Evolutionary conservation across 495 filamentous ascomycete genomes (phyloP).

Genomic region (Hyaloscypha finlandica): DNA sequence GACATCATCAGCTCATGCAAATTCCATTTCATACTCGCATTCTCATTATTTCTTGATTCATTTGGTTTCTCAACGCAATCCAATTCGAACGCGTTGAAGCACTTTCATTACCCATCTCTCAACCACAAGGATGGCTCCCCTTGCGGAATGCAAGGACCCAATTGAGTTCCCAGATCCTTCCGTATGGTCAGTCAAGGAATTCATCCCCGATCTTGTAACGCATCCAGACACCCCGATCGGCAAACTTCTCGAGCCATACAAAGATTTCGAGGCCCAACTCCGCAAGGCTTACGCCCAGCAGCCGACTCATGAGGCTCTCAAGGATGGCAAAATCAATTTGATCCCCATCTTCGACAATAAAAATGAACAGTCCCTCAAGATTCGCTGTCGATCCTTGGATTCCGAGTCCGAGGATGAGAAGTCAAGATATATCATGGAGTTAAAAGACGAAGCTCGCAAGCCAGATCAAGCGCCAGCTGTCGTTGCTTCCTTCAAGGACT

Average conservation of each 20-base stretch:
- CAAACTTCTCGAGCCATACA: constrained; percentile 67
- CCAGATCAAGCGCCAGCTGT: constrained; percentile 62
- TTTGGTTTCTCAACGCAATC: neutral
- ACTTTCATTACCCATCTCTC: neutral
- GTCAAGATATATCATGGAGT: constrained; percentile 69
- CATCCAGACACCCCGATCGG: constrained; percentile 55
- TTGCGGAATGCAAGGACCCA: neutral
- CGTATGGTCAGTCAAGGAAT: constrained; percentile 31
- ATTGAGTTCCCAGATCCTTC: constrained; percentile 17
- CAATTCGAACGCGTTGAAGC: neutral
- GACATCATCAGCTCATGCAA: neutral
- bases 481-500: constrained; percentile 64
- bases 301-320: constrained; percentile 55
- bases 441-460: constrained; percentile 60
- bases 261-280: constrained; percentile 64
- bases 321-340: constrained; percentile 64
- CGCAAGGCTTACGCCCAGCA: constrained; percentile 74
- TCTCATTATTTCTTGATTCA: neutral
- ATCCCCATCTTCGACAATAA: constrained; percentile 65
- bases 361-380: constrained; percentile 54
- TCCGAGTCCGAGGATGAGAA: constrained; percentile 59
- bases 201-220: constrained; percentile 45
- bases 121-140: constrained; percentile 1
- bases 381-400: constrained; percentile 62
- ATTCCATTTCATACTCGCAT: neutral